Evolutionary conservation across 495 filamentous ascomycete species (phyloP).

Genomic region (Penicillium pancosmium): DNA sequence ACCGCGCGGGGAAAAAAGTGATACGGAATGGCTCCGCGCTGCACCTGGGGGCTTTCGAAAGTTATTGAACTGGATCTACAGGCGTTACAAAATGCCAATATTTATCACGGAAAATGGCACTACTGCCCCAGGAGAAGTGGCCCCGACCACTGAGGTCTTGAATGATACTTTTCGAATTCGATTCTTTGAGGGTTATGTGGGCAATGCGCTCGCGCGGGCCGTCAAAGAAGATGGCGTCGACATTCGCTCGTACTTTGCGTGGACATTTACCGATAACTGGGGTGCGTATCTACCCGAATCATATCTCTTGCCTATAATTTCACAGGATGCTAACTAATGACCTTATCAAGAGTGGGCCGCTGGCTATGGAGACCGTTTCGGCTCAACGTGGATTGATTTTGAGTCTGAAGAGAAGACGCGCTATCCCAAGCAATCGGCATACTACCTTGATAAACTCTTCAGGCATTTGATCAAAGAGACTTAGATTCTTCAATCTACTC

Average conservation of each 20-base stretch:
- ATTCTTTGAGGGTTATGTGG: slow-evolving; percentile 51
- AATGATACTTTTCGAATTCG: slow-evolving; percentile 48
- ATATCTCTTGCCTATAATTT: background rate
- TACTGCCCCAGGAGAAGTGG: slow-evolving; percentile 48
- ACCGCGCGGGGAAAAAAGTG: slow-evolving; percentile 49
- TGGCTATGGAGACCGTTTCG: slow-evolving; percentile 52
- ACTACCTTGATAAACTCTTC: slow-evolving; percentile 45
- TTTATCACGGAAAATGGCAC: slow-evolving; percentile 57
- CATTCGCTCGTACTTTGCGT: slow-evolving; percentile 52
- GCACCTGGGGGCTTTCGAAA: slow-evolving; percentile 47
- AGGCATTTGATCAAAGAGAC: slow-evolving; percentile 37
- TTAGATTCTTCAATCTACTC: background rate
- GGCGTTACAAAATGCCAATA: slow-evolving; percentile 47
- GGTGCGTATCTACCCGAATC: slow-evolving; percentile 21
- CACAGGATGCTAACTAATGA: slow-evolving; percentile 14
- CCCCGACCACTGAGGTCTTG: slow-evolving; percentile 38
- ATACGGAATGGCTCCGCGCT: slow-evolving; percentile 48
- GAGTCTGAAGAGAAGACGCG: slow-evolving; percentile 48
- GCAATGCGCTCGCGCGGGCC: slow-evolving; percentile 43
- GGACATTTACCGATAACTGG: slow-evolving; percentile 52
- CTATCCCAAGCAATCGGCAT: slow-evolving; percentile 49
- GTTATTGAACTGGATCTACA: slow-evolving; percentile 46
- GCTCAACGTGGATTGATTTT: slow-evolving; percentile 47
- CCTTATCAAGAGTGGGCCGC: slow-evolving; percentile 46
- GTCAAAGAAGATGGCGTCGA: slow-evolving; percentile 47